These are phyloP conservation scores for Capsicum rhomboideum DNA, from an alignment of 257 asterid species.

Conservation along the genomic window DNA sequence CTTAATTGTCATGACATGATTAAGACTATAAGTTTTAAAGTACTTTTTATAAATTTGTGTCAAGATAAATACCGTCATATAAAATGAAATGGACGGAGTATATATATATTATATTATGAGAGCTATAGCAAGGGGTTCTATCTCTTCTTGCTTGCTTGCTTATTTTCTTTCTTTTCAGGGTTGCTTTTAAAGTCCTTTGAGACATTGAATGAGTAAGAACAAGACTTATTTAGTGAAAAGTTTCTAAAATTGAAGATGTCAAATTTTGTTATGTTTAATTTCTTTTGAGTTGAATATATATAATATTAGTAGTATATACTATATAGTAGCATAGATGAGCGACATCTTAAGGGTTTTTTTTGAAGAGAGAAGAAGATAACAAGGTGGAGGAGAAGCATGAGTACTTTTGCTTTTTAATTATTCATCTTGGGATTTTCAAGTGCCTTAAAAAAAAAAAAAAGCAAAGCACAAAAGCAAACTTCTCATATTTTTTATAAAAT, in stretches of 20 bases:
- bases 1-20: neutral
- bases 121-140: neutral
- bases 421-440: conserved; percentile 89
- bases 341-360: conserved; percentile 5
- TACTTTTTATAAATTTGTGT: neutral
- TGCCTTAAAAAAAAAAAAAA: conserved; percentile 14
- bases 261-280: neutral
- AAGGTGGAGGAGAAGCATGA: neutral
- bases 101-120: neutral
- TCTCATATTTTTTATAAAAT: conserved; percentile 4
- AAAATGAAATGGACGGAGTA: neutral
- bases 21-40: too few relatives aligned
- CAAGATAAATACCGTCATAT: neutral
- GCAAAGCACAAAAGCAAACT: neutral
- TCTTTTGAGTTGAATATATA: neutral
- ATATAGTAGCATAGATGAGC: conserved; percentile 1
- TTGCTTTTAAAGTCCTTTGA: conserved; percentile 34
- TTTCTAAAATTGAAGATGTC: conserved; percentile 23
- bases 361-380: neutral
- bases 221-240: conserved; percentile 29
- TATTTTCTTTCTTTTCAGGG: conserved; percentile 35
- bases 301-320: neutral
- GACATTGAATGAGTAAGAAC: conserved; percentile 63
- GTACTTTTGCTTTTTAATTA: conserved; percentile 12
- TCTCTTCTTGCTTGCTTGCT: conserved; percentile 7